Percentiles rank a stretch among this genome's conserved stretches.
Conservation (phyloP, 805 yeast genomes). For the Hermanozyma aechmeae region DNA sequence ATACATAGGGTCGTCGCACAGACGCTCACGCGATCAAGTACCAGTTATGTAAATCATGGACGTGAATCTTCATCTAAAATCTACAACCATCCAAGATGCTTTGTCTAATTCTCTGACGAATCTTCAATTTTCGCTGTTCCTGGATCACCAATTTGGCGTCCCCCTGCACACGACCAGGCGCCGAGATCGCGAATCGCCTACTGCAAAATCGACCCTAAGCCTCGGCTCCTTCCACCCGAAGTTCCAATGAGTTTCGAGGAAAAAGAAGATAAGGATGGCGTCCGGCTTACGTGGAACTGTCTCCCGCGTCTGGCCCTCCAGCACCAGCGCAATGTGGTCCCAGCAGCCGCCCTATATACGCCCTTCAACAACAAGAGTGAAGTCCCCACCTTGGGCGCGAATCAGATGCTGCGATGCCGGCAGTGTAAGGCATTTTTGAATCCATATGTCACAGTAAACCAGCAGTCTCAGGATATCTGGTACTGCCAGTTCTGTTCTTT, state of each 20-base stretch:
- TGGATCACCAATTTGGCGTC: too few species aligned
- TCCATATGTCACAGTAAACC: conserved; percentile 36
- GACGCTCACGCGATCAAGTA: too few species aligned
- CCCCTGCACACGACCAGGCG: too few species aligned
- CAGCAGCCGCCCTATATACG: conserved; percentile 49
- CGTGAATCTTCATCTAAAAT: too few species aligned
- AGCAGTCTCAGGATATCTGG: conserved; percentile 30
- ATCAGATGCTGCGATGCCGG: conserved; percentile 39
- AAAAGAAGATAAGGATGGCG: conserved; percentile 64
- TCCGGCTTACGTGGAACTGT: conserved; percentile 66
- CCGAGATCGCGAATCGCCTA: too few species aligned
- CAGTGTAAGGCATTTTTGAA: conserved; percentile 46
- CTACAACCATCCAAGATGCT: too few species aligned
- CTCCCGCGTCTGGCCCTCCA: conserved; percentile 48
- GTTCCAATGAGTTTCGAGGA: conserved; percentile 37
- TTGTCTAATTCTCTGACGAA: too few species aligned
- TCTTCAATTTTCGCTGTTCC: too few species aligned
- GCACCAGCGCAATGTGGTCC: conserved; percentile 42
- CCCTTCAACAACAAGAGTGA: conserved; percentile 41
- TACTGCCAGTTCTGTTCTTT: conserved; percentile 47
- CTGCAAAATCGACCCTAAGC: too few species aligned
- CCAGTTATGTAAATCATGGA: too few species aligned
- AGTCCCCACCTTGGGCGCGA: conserved; percentile 26
- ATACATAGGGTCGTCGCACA: too few species aligned
- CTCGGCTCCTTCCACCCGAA: too few species aligned